These are phyloP conservation scores for Rhodotorula sp. DNA, from an alignment of 1,284 basidiomycete species.

Conservation along the genomic window DNA sequence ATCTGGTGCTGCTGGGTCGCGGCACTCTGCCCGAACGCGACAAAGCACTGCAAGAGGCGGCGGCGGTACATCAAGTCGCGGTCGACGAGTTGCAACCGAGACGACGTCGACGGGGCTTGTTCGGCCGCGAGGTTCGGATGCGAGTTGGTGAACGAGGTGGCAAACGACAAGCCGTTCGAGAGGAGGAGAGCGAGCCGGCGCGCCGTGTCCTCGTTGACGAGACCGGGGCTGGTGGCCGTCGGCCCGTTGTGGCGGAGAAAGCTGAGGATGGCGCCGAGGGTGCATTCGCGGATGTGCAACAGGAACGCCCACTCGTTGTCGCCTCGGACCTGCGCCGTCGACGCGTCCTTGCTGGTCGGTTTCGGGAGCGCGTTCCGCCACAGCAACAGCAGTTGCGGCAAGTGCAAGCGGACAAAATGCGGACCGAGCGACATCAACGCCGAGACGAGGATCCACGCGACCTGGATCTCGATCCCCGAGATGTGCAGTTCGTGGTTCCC, in stretches of 20 bases:
- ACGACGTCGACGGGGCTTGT: slow-evolving; percentile 48
- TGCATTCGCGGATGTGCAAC: slow-evolving; percentile 84
- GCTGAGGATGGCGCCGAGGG: slow-evolving; percentile 80
- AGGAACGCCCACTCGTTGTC: slow-evolving; percentile 87
- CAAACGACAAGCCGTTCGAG: slow-evolving; percentile 85
- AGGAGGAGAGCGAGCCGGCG: slow-evolving; percentile 78
- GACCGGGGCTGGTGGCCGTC: slow-evolving; percentile 48
- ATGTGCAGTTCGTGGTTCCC: slow-evolving; percentile 83
- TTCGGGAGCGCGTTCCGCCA: slow-evolving; percentile 98
- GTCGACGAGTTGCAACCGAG: slow-evolving; percentile 64
- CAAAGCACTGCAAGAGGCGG: slow-evolving; percentile 86
- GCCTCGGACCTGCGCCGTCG: slow-evolving; percentile 61
- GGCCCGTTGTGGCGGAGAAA: slow-evolving; percentile 75
- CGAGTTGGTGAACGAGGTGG: slow-evolving; percentile 59
- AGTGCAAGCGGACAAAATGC: slow-evolving; percentile 85
- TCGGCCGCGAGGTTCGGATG: slow-evolving; percentile 43
- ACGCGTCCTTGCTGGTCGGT: slow-evolving; percentile 79
- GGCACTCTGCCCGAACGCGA: slow-evolving; percentile 70
- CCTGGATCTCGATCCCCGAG: slow-evolving; percentile 82
- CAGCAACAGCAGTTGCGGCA: slow-evolving; percentile 86
- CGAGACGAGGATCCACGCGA: slow-evolving; percentile 90
- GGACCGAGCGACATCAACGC: slow-evolving; percentile 90
- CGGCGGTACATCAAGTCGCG: slow-evolving; percentile 80
- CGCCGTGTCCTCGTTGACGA: slow-evolving; percentile 87
- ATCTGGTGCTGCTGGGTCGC: slow-evolving; percentile 79